Conservation (phyloP, 345 rosid species). For the Melaleuca alternifolia region DNA sequence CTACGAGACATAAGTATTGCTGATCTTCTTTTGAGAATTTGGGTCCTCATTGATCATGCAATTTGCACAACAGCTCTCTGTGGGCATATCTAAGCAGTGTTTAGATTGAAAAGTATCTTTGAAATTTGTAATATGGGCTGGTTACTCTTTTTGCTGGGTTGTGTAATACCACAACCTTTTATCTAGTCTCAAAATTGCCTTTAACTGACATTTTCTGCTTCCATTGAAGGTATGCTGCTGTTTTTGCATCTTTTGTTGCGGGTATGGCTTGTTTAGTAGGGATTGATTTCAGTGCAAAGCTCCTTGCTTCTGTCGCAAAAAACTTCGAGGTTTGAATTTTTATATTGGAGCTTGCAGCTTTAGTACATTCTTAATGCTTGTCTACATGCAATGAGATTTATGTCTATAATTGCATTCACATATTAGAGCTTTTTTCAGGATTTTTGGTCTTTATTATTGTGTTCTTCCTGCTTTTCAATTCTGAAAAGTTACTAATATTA, state of each 20-base stretch:
- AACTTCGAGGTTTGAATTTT: constrained; percentile 48
- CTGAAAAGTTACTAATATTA: background rate
- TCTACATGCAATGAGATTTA: background rate
- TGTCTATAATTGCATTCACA: background rate
- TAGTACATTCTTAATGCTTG: background rate
- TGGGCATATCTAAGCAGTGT: background rate
- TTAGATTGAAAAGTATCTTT: background rate
- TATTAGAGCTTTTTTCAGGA: background rate
- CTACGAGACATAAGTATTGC: background rate
- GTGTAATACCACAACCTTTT: background rate
- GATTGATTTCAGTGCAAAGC: constrained; percentile 78
- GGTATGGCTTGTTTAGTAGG: constrained; percentile 87
- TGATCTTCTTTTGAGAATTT: background rate
- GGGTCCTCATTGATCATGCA: background rate
- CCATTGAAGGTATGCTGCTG: constrained; percentile 61
- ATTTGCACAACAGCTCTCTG: background rate
- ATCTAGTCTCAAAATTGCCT: background rate
- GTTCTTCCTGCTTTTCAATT: background rate
- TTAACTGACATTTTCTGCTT: background rate
- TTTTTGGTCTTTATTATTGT: background rate
- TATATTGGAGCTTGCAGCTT: background rate
- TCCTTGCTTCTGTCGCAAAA: constrained; percentile 69
- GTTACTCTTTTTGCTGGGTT: background rate
- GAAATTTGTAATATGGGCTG: background rate
- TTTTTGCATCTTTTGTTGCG: constrained; percentile 86